A percentile compares a stretch with the other conserved stretches of the same genome.
Conservation (phyloP, 2,329 filamentous ascomycete species). For the Colletotrichum liriopes region DNA sequence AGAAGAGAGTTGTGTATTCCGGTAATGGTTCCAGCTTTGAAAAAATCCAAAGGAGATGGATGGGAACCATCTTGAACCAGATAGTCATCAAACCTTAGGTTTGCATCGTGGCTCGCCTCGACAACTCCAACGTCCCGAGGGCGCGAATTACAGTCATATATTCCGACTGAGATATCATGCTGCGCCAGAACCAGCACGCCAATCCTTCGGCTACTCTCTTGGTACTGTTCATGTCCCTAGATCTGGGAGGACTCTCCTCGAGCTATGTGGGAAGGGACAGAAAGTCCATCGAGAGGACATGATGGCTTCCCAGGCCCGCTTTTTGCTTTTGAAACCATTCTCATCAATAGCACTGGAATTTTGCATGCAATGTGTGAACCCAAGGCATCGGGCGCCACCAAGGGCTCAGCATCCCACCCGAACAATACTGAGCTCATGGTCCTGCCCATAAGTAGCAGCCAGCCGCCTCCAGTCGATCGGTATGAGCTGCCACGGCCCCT, state of each 20-base stretch:
- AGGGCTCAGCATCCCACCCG: slow-evolving; percentile 29
- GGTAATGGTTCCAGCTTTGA: background rate
- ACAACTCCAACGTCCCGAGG: background rate
- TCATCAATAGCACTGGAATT: background rate
- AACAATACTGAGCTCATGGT: slow-evolving; percentile 43
- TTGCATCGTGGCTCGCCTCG: background rate
- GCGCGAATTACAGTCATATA: background rate
- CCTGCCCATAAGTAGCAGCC: slow-evolving; percentile 45
- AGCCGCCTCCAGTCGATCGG: slow-evolving; percentile 53
- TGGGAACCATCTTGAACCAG: background rate
- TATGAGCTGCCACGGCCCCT: slow-evolving; percentile 44
- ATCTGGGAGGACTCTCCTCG: background rate
- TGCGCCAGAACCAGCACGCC: background rate
- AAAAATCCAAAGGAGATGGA: background rate
- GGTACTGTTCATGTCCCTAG: background rate
- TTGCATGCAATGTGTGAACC: background rate
- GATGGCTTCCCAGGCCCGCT: no score
- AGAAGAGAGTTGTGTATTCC: background rate
- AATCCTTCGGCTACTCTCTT: background rate
- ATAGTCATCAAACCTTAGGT: background rate
- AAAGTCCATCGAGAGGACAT: background rate
- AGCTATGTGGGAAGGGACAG: background rate
- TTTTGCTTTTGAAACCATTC: background rate
- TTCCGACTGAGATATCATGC: background rate
- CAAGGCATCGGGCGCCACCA: background rate